phyloP scores from a whole-genome alignment of 768 basidiomycete species.

The Cyclocybe aegerita region DNA sequence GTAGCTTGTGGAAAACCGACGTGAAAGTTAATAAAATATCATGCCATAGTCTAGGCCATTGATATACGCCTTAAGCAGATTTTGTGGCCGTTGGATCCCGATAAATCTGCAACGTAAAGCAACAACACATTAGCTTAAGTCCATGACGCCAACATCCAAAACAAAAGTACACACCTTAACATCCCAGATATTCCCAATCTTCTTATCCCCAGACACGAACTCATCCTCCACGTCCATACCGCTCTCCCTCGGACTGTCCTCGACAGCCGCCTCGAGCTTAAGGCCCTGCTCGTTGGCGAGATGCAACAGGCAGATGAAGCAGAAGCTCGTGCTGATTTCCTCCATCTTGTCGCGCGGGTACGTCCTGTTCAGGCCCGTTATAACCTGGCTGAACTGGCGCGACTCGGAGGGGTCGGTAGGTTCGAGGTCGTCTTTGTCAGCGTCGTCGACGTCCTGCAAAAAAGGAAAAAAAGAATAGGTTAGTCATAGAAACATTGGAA shows the following conservation, averaged over 20 bases:
- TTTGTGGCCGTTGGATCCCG: constrained; percentile 45
- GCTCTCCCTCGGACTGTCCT: constrained; percentile 22
- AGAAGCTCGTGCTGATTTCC: constrained; percentile 98
- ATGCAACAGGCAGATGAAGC: constrained; percentile 97
- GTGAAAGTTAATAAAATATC: constrained; percentile 1
- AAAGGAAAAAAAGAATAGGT: background rate
- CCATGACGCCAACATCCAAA: too few relatives aligned
- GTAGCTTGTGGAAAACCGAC: too few relatives aligned
- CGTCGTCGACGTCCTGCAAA: constrained; percentile 53
- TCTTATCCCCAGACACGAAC: constrained; percentile 26
- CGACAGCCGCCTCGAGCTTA: constrained; percentile 59
- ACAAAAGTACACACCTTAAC: constrained; percentile 51
- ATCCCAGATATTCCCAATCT: constrained; percentile 73
- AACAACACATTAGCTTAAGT: constrained; percentile 1
- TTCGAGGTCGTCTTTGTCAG: constrained; percentile 24
- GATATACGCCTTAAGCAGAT: constrained; percentile 20
- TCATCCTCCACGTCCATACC: constrained; percentile 33
- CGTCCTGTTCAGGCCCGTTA: constrained; percentile 73
- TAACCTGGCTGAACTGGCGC: constrained; percentile 77
- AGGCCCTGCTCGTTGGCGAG: constrained; percentile 96
- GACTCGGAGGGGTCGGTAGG: constrained; percentile 66
- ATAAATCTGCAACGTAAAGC: constrained; percentile 36
- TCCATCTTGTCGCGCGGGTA: constrained; percentile 95
- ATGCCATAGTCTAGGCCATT: constrained; percentile 3
- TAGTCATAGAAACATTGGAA: background rate